These are phyloP conservation scores for Triadica sebifera DNA, from an alignment of 345 rosid genomes.

Conservation along the genomic window DNA sequence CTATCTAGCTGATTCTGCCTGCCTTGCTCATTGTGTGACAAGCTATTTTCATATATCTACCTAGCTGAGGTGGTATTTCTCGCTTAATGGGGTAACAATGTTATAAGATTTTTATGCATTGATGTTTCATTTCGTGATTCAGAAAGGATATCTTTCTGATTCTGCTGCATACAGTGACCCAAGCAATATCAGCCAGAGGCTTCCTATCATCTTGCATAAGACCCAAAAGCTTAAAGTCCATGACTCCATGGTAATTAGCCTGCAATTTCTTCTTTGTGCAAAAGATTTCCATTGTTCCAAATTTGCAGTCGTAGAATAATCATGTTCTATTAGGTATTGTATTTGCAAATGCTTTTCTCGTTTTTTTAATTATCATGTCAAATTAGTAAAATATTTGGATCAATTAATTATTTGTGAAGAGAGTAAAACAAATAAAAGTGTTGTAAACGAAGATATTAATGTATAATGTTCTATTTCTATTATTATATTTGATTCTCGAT, in stretches of 20 bases:
- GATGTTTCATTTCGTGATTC: slow-evolving; percentile 28
- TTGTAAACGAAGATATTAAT: too few species aligned
- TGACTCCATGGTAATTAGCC: slow-evolving; percentile 37
- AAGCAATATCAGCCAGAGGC: slow-evolving; percentile 77
- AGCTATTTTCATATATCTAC: not conserved
- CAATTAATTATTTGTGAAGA: too few species aligned
- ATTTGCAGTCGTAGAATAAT: slow-evolving; percentile 15
- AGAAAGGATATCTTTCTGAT: slow-evolving; percentile 86
- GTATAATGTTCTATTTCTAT: not conserved
- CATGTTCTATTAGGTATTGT: slow-evolving; percentile 8
- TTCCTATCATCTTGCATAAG: slow-evolving; percentile 66
- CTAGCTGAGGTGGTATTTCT: not conserved
- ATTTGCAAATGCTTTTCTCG: not conserved
- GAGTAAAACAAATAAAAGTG: too few species aligned
- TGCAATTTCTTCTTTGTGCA: slow-evolving; percentile 18
- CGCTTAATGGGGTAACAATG: not conserved
- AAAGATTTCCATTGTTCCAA: slow-evolving; percentile 15
- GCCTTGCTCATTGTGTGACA: not conserved
- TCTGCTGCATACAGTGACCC: slow-evolving; percentile 82
- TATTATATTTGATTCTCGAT: not conserved
- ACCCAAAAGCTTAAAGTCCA: slow-evolving; percentile 70
- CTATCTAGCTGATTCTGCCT: not conserved
- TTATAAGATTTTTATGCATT: not conserved
- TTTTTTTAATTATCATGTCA: slow-evolving; percentile 1
- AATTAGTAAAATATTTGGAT: slow-evolving; percentile 9